phyloP scores from a whole-genome alignment of 495 filamentous ascomycete genomes.

The Neurospora sp. region DNA sequence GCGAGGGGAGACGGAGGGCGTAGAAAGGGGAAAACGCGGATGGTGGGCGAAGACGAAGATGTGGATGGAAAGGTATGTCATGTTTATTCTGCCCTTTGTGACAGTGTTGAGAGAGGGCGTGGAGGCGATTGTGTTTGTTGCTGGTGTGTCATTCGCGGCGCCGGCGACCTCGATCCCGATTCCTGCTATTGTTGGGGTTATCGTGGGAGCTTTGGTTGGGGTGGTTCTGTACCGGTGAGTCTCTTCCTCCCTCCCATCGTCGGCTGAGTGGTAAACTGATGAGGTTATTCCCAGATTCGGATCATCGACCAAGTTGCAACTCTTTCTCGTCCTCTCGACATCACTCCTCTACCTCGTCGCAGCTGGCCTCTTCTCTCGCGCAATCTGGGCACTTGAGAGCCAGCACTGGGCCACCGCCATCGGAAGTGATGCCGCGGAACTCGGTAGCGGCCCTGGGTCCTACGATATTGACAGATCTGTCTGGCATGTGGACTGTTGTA shows the following conservation, averaged over 20 bases:
- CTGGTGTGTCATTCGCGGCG: conserved; percentile 65
- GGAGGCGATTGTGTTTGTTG: conserved; percentile 73
- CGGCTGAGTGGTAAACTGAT: not conserved
- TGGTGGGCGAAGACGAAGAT: conserved; percentile 35
- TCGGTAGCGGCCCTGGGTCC: conserved; percentile 69
- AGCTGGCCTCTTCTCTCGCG: conserved; percentile 69
- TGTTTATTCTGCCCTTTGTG: conserved; percentile 76
- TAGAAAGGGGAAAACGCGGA: not conserved
- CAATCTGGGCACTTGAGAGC: conserved; percentile 62
- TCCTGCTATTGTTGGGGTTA: conserved; percentile 57
- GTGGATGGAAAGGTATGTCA: conserved; percentile 65
- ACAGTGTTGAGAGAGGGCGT: conserved; percentile 77
- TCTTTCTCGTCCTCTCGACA: conserved; percentile 73
- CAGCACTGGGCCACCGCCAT: conserved; percentile 54
- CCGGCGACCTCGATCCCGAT: conserved; percentile 67
- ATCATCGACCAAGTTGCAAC: conserved; percentile 53
- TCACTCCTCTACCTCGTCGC: conserved; percentile 83
- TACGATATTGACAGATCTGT: conserved; percentile 80
- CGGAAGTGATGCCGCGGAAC: conserved; percentile 65
- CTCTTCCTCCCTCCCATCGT: not conserved
- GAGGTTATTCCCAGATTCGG: conserved; percentile 29
- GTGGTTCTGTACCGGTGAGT: conserved; percentile 70
- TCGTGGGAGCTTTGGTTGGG: conserved; percentile 52
- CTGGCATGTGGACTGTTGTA: conserved; percentile 93
- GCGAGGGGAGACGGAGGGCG: conserved; percentile 6